phyloP scores from a whole-genome alignment of 208 protist species.

The Leishmania braziliensis region DNA sequence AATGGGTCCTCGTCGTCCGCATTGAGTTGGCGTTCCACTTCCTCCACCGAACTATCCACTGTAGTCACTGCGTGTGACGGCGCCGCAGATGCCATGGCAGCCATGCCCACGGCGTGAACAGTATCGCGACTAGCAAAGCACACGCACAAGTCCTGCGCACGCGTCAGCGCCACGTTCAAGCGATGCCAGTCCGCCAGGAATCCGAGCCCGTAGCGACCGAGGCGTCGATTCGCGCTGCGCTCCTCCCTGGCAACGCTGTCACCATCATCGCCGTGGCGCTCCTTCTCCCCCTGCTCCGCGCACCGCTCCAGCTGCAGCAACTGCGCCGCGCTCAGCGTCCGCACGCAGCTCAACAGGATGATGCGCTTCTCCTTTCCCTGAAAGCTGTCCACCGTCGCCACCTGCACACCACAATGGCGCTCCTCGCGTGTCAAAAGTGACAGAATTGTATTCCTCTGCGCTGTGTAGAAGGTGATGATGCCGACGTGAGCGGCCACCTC shows the following conservation, averaged over 20 bases:
- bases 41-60: constrained; percentile 22
- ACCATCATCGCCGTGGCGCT: constrained; percentile 20
- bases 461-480: constrained; percentile 89
- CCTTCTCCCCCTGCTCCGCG: constrained; percentile 19
- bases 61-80: constrained; percentile 19
- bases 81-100: constrained; percentile 6
- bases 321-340: constrained; percentile 41
- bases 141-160: constrained; percentile 82
- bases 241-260: constrained; percentile 1
- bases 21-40: constrained; percentile 28
- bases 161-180: constrained; percentile 94
- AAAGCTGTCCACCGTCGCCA: constrained; percentile 93
- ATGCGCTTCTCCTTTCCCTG: constrained; percentile 95
- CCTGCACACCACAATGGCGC: constrained; percentile 56
- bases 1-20: constrained; percentile 63
- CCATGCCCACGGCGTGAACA: constrained; percentile 36
- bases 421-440: constrained; percentile 55
- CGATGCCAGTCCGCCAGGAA: constrained; percentile 91
- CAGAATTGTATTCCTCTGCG: constrained; percentile 62
- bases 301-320: constrained; percentile 18
- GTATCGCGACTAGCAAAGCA: constrained; percentile 66
- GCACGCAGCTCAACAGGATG: constrained; percentile 92
- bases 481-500: constrained; percentile 58
- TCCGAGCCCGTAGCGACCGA: constrained; percentile 54
- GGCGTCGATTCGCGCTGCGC: constrained; percentile 21